Evolutionary conservation across 1,139 yeast genomes (phyloP).

Genomic region (Scheffersomyces segobiensis): DNA sequence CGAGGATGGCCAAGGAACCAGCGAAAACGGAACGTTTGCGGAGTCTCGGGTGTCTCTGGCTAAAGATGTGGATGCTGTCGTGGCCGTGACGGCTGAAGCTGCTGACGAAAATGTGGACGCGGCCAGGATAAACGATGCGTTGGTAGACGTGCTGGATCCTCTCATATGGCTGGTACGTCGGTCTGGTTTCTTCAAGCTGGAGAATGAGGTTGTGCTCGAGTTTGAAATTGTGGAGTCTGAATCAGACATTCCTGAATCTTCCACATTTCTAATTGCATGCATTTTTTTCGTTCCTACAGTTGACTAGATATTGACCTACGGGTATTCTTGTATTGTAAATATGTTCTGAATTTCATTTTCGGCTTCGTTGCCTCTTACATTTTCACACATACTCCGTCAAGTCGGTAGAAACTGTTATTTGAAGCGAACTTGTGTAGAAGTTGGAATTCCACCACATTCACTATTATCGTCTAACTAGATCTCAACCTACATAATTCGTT

Average conservation of each 20-base stretch:
- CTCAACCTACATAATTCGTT: background rate
- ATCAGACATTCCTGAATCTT: background rate
- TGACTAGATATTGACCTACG: background rate
- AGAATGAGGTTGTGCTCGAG: background rate
- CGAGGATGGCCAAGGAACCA: background rate
- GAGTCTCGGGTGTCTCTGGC: background rate
- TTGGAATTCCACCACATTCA: background rate
- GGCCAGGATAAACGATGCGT: background rate
- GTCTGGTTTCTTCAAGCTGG: background rate
- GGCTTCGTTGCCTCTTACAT: background rate
- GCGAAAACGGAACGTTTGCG: background rate
- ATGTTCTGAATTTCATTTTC: background rate
- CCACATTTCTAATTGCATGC: background rate
- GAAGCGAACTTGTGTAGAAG: background rate
- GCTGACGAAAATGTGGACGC: background rate
- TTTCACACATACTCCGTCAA: background rate
- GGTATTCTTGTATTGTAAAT: background rate
- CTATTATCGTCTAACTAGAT: background rate
- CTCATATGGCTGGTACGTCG: background rate
- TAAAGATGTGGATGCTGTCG: background rate
- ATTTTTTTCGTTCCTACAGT: background rate
- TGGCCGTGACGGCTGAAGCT: background rate
- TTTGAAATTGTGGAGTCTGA: background rate
- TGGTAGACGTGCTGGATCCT: background rate
- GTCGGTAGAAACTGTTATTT: background rate